Evolutionary conservation across 106 monocot genomes (phyloP).

Genomic region (Dendrobium chrysotoxum): DNA sequence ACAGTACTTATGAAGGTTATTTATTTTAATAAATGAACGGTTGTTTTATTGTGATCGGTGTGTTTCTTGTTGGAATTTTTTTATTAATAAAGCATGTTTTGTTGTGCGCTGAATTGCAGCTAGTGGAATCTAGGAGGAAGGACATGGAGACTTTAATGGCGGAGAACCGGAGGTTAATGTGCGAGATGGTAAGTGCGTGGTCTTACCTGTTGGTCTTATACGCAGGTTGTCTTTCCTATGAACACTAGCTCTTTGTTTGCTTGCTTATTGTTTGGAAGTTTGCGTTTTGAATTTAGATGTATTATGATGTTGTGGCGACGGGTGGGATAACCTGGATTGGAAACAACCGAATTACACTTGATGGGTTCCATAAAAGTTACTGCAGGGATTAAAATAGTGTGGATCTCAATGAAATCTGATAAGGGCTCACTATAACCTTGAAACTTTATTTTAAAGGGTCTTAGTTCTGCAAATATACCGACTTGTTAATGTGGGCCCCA

Average conservation of each 20-base stretch:
- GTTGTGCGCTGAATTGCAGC: neutral
- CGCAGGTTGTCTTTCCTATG: neutral
- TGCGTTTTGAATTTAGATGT: too few relatives aligned
- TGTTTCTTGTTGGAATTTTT: neutral
- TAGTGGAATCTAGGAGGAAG: neutral
- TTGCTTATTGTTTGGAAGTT: neutral
- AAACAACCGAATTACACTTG: neutral
- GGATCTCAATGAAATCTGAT: too few relatives aligned
- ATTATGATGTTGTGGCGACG: neutral
- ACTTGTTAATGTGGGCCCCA: too few relatives aligned
- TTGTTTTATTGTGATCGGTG: neutral
- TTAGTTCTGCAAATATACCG: too few relatives aligned
- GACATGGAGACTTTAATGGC: conserved; percentile 3
- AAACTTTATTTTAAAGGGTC: too few relatives aligned
- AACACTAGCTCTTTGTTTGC: neutral
- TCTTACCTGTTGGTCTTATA: neutral
- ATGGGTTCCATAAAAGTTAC: neutral
- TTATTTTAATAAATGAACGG: neutral
- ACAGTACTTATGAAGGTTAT: neutral
- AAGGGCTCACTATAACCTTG: too few relatives aligned
- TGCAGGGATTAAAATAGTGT: neutral
- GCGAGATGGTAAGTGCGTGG: neutral
- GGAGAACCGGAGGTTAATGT: neutral
- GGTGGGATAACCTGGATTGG: neutral
- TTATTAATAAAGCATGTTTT: neutral